Conservation (phyloP, 257 asterid species). For the Ocimum tenuiflorum region DNA sequence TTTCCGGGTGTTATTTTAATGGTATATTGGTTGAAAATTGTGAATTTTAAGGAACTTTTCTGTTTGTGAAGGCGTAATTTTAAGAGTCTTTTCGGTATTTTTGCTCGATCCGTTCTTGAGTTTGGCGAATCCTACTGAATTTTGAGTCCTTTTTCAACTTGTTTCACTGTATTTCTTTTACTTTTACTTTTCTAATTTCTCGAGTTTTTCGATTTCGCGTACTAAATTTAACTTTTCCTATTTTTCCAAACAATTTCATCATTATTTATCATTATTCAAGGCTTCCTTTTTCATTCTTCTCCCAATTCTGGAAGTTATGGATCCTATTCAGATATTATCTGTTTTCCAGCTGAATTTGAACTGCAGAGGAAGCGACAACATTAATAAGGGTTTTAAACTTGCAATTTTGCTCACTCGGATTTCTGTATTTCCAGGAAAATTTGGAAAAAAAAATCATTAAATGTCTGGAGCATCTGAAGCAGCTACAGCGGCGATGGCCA, state of each 20-base stretch:
- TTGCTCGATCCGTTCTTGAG: slow-evolving; percentile 23
- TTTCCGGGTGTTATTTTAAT: slow-evolving; percentile 20
- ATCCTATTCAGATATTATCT: neutral
- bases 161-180: slow-evolving; percentile 8
- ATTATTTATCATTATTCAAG: neutral
- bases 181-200: neutral
- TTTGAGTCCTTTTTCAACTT: slow-evolving; percentile 22
- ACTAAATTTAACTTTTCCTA: slow-evolving; percentile 2
- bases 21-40: slow-evolving; percentile 14
- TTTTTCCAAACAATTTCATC: neutral
- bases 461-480: slow-evolving; percentile 36
- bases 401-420: neutral
- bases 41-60: slow-evolving; percentile 20
- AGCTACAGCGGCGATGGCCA: slow-evolving; percentile 22
- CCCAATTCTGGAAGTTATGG: neutral
- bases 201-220: neutral
- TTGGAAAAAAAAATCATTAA: neutral
- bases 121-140: slow-evolving; percentile 24
- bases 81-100: slow-evolving; percentile 12
- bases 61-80: slow-evolving; percentile 20
- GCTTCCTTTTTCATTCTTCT: neutral
- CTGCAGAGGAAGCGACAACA: too few species aligned
- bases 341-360: neutral
- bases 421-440: neutral
- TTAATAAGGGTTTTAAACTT: neutral